Evolutionary conservation across 192 early-diverging fungal genomes (phyloP).

Genomic region (Coemansia sp.): DNA sequence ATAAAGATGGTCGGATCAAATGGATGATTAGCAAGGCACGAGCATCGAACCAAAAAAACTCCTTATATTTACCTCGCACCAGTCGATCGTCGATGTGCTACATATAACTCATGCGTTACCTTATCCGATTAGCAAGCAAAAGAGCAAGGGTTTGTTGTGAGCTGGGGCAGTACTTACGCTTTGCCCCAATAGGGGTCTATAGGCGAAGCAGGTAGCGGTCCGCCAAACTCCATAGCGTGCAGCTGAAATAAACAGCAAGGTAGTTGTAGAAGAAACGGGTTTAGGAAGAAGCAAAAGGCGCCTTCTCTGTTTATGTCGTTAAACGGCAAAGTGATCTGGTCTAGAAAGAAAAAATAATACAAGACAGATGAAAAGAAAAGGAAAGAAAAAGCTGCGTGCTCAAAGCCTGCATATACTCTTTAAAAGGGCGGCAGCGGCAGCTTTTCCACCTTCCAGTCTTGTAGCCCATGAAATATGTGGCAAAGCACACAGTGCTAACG

Average conservation of each 20-base stretch:
- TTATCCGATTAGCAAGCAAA: neutral
- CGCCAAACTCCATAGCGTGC: conserved; percentile 16
- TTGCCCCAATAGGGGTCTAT: conserved; percentile 51
- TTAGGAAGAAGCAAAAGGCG: neutral
- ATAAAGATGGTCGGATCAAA: neutral
- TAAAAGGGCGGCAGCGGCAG: too few species aligned
- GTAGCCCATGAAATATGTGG: too few species aligned
- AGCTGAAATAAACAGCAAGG: neutral
- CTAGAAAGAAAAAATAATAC: neutral
- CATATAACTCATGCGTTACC: neutral
- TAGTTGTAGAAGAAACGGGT: neutral
- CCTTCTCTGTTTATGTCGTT: neutral
- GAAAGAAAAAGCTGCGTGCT: neutral
- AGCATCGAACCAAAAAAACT: too few species aligned
- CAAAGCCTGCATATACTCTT: neutral
- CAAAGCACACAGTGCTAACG: too few species aligned
- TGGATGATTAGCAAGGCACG: neutral
- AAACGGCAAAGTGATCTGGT: neutral
- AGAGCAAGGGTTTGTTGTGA: neutral
- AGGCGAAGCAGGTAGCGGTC: conserved; percentile 4
- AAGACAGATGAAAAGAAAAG: neutral
- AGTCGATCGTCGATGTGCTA: conserved; percentile 53
- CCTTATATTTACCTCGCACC: conserved; percentile 43
- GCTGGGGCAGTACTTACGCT: conserved; percentile 51
- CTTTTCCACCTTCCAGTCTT: too few species aligned